Evolutionary conservation across 2,329 filamentous ascomycete species (phyloP).

Genomic region (Dothistroma pini): DNA sequence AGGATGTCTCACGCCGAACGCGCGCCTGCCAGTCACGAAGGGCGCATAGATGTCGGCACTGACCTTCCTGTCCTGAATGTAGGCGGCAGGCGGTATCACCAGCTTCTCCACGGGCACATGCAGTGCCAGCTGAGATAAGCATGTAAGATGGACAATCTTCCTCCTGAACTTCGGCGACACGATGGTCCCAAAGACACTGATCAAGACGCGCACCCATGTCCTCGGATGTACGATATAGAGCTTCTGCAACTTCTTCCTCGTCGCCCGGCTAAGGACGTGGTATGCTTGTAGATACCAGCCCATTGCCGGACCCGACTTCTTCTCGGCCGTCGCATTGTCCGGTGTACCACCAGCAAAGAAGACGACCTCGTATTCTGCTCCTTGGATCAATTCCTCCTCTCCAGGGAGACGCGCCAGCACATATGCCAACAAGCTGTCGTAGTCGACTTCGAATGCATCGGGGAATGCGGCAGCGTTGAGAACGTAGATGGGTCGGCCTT

Average conservation of each 20-base stretch:
- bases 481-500: constrained; percentile 51
- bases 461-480: constrained; percentile 57
- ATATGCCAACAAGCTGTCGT: constrained; percentile 53
- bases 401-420: constrained; percentile 53
- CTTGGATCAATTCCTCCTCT: constrained; percentile 53
- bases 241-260: constrained; percentile 53
- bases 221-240: constrained; percentile 57
- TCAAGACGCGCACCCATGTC: constrained; percentile 54
- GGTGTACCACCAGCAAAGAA: constrained; percentile 55
- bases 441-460: constrained; percentile 52
- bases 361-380: constrained; percentile 54
- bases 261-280: constrained; percentile 52
- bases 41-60: constrained; percentile 46
- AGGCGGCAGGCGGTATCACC: constrained; percentile 52
- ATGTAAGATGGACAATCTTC: constrained; percentile 56
- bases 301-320: constrained; percentile 50
- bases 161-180: constrained; percentile 56
- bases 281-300: constrained; percentile 58
- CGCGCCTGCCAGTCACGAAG: constrained; percentile 45
- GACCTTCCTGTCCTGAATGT: constrained; percentile 52
- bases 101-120: constrained; percentile 52
- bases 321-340: constrained; percentile 41
- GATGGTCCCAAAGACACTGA: constrained; percentile 55
- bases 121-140: constrained; percentile 47
- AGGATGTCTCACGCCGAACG: constrained; percentile 47